Percentiles rank a stretch among this genome's conserved stretches.
phyloP scores from a whole-genome alignment of 495 filamentous ascomycete genomes.

The Amniculicola lignicola region DNA sequence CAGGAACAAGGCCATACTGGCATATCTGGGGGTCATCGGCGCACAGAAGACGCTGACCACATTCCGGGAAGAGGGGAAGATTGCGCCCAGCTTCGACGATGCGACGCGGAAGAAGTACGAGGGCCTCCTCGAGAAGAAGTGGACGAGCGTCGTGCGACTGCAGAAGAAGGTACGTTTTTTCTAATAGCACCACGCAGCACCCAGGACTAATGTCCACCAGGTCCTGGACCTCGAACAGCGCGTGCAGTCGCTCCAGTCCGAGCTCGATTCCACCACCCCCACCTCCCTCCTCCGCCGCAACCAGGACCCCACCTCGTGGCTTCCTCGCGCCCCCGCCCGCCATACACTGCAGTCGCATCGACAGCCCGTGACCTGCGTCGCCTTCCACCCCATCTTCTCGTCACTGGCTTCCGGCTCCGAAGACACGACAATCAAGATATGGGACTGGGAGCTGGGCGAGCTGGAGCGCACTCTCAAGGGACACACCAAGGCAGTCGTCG shows the following conservation, averaged over 20 bases:
- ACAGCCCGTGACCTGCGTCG: constrained; percentile 76
- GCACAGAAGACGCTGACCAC: constrained; percentile 65
- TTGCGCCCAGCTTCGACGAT: constrained; percentile 70
- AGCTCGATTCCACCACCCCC: constrained; percentile 82
- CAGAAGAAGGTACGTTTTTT: constrained; percentile 84
- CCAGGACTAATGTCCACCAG: constrained; percentile 47
- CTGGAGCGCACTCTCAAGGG: constrained; percentile 89
- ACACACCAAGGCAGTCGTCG: constrained; percentile 84
- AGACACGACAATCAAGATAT: constrained; percentile 85
- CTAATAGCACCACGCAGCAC: no score
- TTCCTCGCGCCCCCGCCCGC: constrained; percentile 73
- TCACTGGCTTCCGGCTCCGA: constrained; percentile 90
- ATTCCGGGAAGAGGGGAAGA: constrained; percentile 60
- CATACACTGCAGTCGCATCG: constrained; percentile 86
- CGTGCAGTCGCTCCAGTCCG: constrained; percentile 66
- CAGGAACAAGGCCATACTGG: constrained; percentile 88
- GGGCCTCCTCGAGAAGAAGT: constrained; percentile 88
- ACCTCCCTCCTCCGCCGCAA: constrained; percentile 73
- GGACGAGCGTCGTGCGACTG: constrained; percentile 85
- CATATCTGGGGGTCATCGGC: constrained; percentile 74
- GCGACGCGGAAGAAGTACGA: constrained; percentile 83
- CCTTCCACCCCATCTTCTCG: constrained; percentile 92
- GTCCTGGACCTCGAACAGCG: constrained; percentile 90
- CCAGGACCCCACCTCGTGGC: constrained; percentile 82
- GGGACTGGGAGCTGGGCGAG: constrained; percentile 97